Base-by-base conservation (phyloP, 192 early-diverging fungal species). In the Entomortierella parvispora region DNA sequence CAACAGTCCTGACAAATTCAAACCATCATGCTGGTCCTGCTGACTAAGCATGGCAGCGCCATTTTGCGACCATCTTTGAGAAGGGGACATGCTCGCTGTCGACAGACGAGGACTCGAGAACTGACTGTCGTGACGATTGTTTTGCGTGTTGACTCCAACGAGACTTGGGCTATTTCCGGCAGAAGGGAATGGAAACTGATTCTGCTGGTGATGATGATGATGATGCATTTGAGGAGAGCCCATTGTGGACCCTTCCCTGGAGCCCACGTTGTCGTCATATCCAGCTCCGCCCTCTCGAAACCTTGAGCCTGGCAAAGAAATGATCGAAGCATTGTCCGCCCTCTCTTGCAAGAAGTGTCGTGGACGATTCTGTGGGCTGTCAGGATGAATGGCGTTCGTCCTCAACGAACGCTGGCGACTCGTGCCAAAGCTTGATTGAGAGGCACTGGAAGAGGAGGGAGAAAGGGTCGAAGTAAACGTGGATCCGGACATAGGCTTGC, bases 291-390 rank as follows among this genome's bases (percentile, higher is more conserved):
- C 32, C 3, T 63, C 71, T 8, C 58, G 51, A 20, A 60, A 66
- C 26, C 54, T 59, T 9, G 72, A 76, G n/a, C 72, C 72, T 8
- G 72, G 58, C 31, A 76, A 58, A 15, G 72, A 67, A 20, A 68
- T 17, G 8, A 34, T 42, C 0, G 72, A 76, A 2, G 72, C 58
- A 46, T 76, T 65, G 18, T 67, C 58, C 2, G 34, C 49, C 9
- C 44, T 45, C 4, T 48, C 51, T 17, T 31, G 43, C n/a, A 20
- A 18, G 32, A 44, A 26, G 26, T 42, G 22, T 14, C 33, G 15
- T 58, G 47, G 56, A 28, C 57, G 61, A 34, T 23, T 47, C 14
- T 63, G 61, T 10, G 18, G 22, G 14, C 33, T 25, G 32, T 75
- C 71, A 8, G 63, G 58, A 43, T 66, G 63, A 20, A 40, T 40